A percentile compares a stretch with the other conserved stretches of the same genome.
phyloP scores from a whole-genome alignment of 1,284 basidiomycete genomes.

The Cutaneotrichosporon cutaneum region DNA sequence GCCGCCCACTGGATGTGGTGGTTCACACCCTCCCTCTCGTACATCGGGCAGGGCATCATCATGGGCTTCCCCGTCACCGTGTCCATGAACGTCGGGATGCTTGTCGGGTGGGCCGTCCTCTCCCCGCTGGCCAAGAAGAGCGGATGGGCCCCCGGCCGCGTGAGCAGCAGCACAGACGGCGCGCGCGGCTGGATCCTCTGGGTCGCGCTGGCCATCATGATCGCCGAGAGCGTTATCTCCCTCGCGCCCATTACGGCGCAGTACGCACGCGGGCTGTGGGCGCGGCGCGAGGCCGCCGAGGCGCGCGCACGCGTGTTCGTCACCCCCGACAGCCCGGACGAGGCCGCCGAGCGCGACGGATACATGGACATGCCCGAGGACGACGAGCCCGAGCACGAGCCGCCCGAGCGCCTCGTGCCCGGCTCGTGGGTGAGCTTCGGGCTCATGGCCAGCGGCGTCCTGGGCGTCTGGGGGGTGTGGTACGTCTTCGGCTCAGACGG shows the following conservation, averaged over 20 bases:
- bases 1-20: constrained; percentile 91
- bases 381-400: constrained; percentile 70
- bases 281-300: constrained; percentile 6
- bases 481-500: constrained; percentile 81
- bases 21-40: constrained; percentile 87
- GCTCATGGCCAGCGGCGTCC: constrained; percentile 61
- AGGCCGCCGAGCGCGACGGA: constrained; percentile 35
- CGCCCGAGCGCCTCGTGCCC: constrained; percentile 77
- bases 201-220: constrained; percentile 92
- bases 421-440: constrained; percentile 73
- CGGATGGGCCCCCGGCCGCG: constrained; percentile 88
- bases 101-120: constrained; percentile 91
- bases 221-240: constrained; percentile 80
- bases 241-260: constrained; percentile 63
- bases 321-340: constrained; percentile 15
- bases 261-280: constrained; percentile 47
- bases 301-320: constrained; percentile 27
- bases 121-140: constrained; percentile 76
- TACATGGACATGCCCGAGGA: constrained; percentile 41
- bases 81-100: constrained; percentile 91
- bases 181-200: constrained; percentile 92
- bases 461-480: constrained; percentile 80
- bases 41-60: constrained; percentile 92
- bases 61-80: constrained; percentile 95
- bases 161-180: constrained; percentile 77